These are phyloP conservation scores for Globisporangium cylindrosporum DNA, from an alignment of 352 stramenopile genomes.

Conservation along the genomic window DNA sequence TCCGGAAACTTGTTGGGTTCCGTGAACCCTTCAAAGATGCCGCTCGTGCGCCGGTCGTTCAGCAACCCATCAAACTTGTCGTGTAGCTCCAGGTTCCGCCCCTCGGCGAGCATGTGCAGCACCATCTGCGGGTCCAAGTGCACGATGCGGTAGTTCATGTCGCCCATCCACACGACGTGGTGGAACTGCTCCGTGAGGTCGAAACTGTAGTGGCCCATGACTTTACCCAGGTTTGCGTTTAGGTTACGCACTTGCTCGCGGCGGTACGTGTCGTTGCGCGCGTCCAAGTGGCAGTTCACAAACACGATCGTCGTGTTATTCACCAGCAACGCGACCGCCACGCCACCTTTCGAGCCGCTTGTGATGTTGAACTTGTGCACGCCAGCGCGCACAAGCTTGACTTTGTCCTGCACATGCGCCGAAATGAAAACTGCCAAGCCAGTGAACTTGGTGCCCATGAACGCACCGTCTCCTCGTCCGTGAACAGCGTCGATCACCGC, in stretches of 20 bases:
- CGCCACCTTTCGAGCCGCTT: slow-evolving; percentile 77
- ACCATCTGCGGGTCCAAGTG: slow-evolving; percentile 70
- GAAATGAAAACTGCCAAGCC: slow-evolving; percentile 79
- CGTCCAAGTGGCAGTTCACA: slow-evolving; percentile 84
- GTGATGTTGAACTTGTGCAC: slow-evolving; percentile 83
- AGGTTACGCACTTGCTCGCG: slow-evolving; percentile 82
- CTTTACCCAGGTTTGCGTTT: slow-evolving; percentile 67
- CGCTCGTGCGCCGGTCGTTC: slow-evolving; percentile 68
- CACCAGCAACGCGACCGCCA: slow-evolving; percentile 70
- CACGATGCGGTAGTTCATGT: slow-evolving; percentile 88
- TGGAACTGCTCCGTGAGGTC: slow-evolving; percentile 87
- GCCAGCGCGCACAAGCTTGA: slow-evolving; percentile 72
- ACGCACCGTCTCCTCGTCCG: slow-evolving; percentile 74
- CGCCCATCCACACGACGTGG: slow-evolving; percentile 89
- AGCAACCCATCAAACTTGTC: slow-evolving; percentile 84
- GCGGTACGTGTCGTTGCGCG: slow-evolving; percentile 72
- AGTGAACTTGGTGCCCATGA: slow-evolving; percentile 85
- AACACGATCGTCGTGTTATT: slow-evolving; percentile 82
- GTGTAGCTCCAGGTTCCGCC: slow-evolving; percentile 71
- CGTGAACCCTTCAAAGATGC: slow-evolving; percentile 78
- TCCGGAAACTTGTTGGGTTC: slow-evolving; percentile 84
- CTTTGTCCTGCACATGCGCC: slow-evolving; percentile 42
- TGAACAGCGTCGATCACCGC: slow-evolving; percentile 78
- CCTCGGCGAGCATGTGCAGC: slow-evolving; percentile 76
- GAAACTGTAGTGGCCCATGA: slow-evolving; percentile 80